Base-by-base conservation (phyloP, 2,329 filamentous ascomycete species). In the Ceratocystiopsis brevicomis region DNA sequence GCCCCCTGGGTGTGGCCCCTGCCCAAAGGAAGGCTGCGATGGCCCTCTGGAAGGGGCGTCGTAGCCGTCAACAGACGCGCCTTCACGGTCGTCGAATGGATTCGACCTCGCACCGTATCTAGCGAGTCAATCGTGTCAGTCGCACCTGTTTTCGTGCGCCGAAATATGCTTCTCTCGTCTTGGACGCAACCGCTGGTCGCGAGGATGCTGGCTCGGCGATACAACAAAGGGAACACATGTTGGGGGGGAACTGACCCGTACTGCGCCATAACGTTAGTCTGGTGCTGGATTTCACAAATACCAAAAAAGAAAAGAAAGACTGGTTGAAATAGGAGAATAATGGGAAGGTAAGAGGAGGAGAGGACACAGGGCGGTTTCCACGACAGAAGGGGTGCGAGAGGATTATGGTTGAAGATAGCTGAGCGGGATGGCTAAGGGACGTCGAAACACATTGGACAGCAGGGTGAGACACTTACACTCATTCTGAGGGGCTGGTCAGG, bases 11-110 rank as follows among this genome's bases (percentile, higher is more conserved):
- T 53, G 52, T 21, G 55, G 55, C 5, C 54, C 54, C 36, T 57
- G 54, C 18, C 54, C 54, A 42, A 53, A 57, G 5, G 52, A 42
- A 4, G 48, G 50, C 32, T 53, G 53, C 33, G 57, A 55, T 16
- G 52, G 51, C 46, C 54, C 48, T 15, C 54, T 50, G 34, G 39
- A 46, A 25, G 50, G 47, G 15, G 53, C 55, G 25, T 58, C 60
- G 44, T 63, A 64, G 19, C 60, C 57, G 39, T 59, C 60, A 42
- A 55, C 55, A 41, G 51, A 51, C 40, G 53, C 51, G 34, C 57
- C 59, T 47, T 64, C 64, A 55, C 67, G 63, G 54, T 77, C 63
- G 53, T 75, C 72, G 53, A 71, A 78, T 44, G 73, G 73, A 59
- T 78, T 76, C 47, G 61, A 58, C 51, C 60, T 60, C 45, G 62